A percentile compares a stretch with the other conserved stretches of the same genome.
Conservation (phyloP, 208 protist species). For the Endotrypanum monterogeii region DNA sequence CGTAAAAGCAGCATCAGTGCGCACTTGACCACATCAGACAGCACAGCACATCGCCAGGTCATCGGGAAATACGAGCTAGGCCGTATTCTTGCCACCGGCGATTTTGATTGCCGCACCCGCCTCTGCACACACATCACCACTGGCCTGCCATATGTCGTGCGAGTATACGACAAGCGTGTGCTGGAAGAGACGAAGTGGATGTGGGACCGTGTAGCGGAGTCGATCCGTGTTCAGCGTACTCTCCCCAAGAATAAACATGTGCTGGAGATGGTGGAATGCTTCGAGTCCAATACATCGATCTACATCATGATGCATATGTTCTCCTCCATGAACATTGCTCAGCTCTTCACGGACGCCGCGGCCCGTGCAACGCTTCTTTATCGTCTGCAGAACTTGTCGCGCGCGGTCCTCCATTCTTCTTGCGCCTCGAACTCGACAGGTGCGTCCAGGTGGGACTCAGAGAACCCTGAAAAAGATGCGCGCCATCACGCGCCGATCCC, state of each 20-base stretch:
- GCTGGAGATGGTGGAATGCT: slow-evolving; percentile 88
- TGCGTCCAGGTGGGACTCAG: neutral
- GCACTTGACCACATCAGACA: neutral
- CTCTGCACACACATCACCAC: slow-evolving; percentile 83
- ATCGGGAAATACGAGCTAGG: slow-evolving; percentile 90
- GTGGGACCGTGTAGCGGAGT: slow-evolving; percentile 76
- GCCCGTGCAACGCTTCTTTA: slow-evolving; percentile 13
- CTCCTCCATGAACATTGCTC: slow-evolving; percentile 65
- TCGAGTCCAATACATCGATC: slow-evolving; percentile 74
- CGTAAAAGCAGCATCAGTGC: neutral
- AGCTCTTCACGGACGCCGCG: slow-evolving; percentile 48
- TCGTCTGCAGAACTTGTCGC: slow-evolving; percentile 14
- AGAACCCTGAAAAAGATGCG: neutral
- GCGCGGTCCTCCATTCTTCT: neutral
- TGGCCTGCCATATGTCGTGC: slow-evolving; percentile 77
- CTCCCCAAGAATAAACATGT: slow-evolving; percentile 82
- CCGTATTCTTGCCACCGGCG: slow-evolving; percentile 69
- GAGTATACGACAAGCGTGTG: slow-evolving; percentile 79
- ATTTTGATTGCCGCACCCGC: slow-evolving; percentile 85
- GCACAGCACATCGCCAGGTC: slow-evolving; percentile 35
- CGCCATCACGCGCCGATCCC: neutral
- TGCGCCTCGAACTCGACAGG: neutral
- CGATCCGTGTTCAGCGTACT: slow-evolving; percentile 82
- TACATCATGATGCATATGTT: slow-evolving; percentile 91
- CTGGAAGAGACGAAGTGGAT: slow-evolving; percentile 83